Conservation (phyloP, 1,284 basidiomycete genomes). For the Rhodotorula glutinis region DNA sequence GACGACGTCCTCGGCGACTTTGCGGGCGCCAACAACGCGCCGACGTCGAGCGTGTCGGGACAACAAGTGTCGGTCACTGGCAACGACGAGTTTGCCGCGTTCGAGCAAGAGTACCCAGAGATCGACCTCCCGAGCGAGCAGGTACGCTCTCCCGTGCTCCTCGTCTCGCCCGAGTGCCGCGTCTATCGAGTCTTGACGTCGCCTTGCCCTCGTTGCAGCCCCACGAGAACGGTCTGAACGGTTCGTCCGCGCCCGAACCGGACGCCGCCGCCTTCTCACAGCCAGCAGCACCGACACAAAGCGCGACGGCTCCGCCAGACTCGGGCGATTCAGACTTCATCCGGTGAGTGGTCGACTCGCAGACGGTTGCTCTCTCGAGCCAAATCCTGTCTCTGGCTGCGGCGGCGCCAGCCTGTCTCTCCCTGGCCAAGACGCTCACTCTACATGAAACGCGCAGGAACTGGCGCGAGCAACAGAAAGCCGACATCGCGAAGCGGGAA, state of each 20-base stretch:
- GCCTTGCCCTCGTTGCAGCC: constrained; percentile 20
- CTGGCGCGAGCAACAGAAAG: constrained; percentile 84
- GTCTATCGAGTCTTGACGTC: not conserved
- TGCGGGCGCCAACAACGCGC: constrained; percentile 47
- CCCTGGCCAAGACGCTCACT: not conserved
- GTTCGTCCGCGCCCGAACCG: constrained; percentile 48
- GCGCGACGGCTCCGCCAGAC: constrained; percentile 39
- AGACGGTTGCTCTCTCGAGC: not conserved
- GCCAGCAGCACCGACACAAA: constrained; percentile 51
- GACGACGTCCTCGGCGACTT: constrained; percentile 59
- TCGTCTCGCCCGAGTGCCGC: not conserved
- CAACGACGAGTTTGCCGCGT: constrained; percentile 77
- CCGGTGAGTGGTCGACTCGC: constrained; percentile 57
- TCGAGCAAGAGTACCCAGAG: constrained; percentile 87
- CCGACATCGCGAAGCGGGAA: constrained; percentile 77
- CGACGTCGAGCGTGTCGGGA: constrained; percentile 43
- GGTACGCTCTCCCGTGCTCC: constrained; percentile 13
- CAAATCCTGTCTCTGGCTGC: no score
- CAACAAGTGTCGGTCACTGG: constrained; percentile 73
- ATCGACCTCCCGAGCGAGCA: constrained; percentile 57
- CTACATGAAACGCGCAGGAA: constrained; percentile 53
- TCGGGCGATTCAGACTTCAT: constrained; percentile 89
- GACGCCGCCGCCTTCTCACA: constrained; percentile 57
- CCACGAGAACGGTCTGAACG: constrained; percentile 50
- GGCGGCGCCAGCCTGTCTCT: no score